Base-by-base conservation (phyloP, 768 basidiomycete genomes). In the Kwoniella europaea region DNA sequence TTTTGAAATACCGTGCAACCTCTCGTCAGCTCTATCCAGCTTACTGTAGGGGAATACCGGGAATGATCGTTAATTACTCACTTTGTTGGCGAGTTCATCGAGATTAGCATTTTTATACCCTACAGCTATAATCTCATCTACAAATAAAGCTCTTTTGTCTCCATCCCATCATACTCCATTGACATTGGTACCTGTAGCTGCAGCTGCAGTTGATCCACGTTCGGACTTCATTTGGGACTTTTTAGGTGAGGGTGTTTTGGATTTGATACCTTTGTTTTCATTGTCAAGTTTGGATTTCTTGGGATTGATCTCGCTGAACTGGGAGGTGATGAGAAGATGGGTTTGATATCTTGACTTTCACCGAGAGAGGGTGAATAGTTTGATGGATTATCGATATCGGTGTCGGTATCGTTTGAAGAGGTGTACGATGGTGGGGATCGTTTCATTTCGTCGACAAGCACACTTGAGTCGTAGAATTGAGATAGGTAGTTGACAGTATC, bases 131-230 rank as follows among this genome's bases (percentile, higher is more conserved):
- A 77, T 73, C 64, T 74, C 69, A 56, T 77, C 74, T 18, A 75
- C 61, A 61, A 77, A 73, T 22, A 29, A 4, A 18, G 42, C 64
- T 42, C 64, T 22, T 62, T 77, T 77, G 12, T 69, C 64, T 1
- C 61, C 54, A 18, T 65, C 63, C 76, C 76, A 77, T 5, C 76
- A 77, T 5, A 52, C 44, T 20, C 76, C 74, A 27, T 75, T 75
- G 12, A 9, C 29, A 29, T 54, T 54, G 4, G 42, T 6, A 4
- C 24, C 35, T 20, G 42, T 9, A 46, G 18, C 54, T 24, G 62
- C 29, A 29, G 29, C 29, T 29, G 29, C 29, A 52, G 4, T 43
- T 43, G 24, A 9, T n/a, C 9, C 22, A 13, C 4, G 10, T 59
- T 50, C 46, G n/a, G 42, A 10, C n/a, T 53, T 54, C 10, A 16